Base-by-base conservation (phyloP, 306 rosid genomes). In the Pyrus communis region DNA sequence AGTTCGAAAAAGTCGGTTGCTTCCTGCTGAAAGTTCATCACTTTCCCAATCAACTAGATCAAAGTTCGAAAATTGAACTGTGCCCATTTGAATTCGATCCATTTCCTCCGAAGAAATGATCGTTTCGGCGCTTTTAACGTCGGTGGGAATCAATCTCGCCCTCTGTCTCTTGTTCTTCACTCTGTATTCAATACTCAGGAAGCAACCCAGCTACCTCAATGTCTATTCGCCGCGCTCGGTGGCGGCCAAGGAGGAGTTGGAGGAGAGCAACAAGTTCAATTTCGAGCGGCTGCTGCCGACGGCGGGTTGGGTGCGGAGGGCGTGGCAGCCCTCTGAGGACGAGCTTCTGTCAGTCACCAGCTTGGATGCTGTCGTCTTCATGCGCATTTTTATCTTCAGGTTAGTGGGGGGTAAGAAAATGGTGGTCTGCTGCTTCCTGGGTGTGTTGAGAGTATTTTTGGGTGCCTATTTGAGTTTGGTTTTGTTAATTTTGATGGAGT, bases 351-450 rank as follows among this genome's bases (percentile, higher is more conserved):
- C 88, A 4, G 83, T 11, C 69, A 52, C 87, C 15, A 93, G 96
- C 81, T 71, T 93, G 57, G 98, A 93, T 74, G 98, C 93, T 45
- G 84, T 93, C 45, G 92, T 91, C 65, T 88, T 89, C 81, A 82
- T 88, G 83, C 96, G 98, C 75, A 87, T 88, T 59, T 85, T 93
- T 68, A 82, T 88, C 79, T 91, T 93, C 80, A 86, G 98, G 98
- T 93, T 74, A 61, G 66, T 54, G 57, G 31, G 30, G 54, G 54
- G 54, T 49, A 15, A 19, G 18, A 49, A 49, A 49, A 59, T 7
- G 13, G 35, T 51, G n/a, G 22, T 35, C 2, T 13, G 38, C 28
- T 11, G 35, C 3, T n/a, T 31, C 3, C 4, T 7, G 4, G 60
- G 14, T 12, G 35, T 22, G 9, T 17, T 4, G 27, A 57, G 18